Evolutionary conservation across 1,284 basidiomycete genomes (phyloP), one percentile per base, ranked within the genome.

Genomic region (Ganoderma meredithae): DNA sequence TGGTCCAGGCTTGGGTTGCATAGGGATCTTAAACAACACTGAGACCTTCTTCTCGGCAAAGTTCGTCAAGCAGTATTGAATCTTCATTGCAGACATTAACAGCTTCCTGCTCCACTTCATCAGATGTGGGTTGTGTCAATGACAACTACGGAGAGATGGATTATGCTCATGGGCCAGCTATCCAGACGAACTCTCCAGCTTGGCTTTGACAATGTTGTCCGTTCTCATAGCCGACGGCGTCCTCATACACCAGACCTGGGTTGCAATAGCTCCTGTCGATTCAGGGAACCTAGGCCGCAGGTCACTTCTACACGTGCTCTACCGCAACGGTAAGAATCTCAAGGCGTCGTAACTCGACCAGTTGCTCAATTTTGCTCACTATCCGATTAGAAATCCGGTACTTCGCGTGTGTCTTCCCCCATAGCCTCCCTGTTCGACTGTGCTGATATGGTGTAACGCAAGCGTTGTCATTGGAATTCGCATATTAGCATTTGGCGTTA

Each of bases 141-240:
- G n/a, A 22, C 22, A 1, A 49, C 47, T 49, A 4, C 19, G 4
- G 9, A 22, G 47, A 22, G 17, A 10, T 49, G 6, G 8, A 22
- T 49, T 10, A 22, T 25, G n/a, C 47, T 49, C n/a, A 49, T 12
- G n/a, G 9, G 3, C 47, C 12, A 10, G 2, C 47, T 3, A 22
- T 7, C 2, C 22, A 49, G 47, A 49, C 9, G 47, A 49, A 12
- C 47, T 49, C 47, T 22, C 47, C 4, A 22, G 10, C n/a, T 49
- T 49, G n/a, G 47, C 47, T 49, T 49, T 49, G 22, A 49, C 22
- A 12, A 49, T 49, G 47, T 49, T 49, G 9, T 49, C 47, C 47
- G 47, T 49, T 12, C 47, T 49, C 22, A 49, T 25, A 10, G 47
- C 47, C n/a, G n/a, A 49, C 47, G 47, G 9, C 12, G 8, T 12